Conservation (phyloP, 2,329 filamentous ascomycete genomes). For the Byssothecium circinans region DNA sequence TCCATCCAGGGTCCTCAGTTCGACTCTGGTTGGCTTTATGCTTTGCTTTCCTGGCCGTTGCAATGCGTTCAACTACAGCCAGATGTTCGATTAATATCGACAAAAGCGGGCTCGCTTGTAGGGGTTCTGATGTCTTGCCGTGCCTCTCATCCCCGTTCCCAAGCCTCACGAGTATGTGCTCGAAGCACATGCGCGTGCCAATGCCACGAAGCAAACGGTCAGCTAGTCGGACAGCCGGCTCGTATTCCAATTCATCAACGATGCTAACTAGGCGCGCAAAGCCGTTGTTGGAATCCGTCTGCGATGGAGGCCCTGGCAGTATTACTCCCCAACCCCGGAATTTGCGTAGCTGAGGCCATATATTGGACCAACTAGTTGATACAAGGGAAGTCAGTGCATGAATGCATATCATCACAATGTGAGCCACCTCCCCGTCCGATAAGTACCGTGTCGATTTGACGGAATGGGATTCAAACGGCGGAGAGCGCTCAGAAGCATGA, state of each 20-base stretch:
- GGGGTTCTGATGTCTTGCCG: not conserved
- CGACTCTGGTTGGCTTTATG: slow-evolving; percentile 15
- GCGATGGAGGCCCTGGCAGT: slow-evolving; percentile 21
- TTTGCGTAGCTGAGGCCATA: slow-evolving; percentile 43
- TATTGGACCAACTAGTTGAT: slow-evolving; percentile 31
- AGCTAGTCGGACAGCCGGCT: slow-evolving; percentile 54
- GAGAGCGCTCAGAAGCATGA: not conserved
- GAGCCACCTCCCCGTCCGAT: slow-evolving; percentile 41
- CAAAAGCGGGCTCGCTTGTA: slow-evolving; percentile 10
- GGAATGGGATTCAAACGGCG: not conserved
- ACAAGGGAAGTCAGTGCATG: slow-evolving; percentile 44
- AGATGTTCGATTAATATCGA: slow-evolving; percentile 30
- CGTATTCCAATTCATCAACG: slow-evolving; percentile 53
- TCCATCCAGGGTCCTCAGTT: slow-evolving; percentile 39
- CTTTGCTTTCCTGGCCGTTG: slow-evolving; percentile 23
- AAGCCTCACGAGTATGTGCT: slow-evolving; percentile 49
- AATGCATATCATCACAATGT: slow-evolving; percentile 46
- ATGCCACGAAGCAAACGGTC: slow-evolving; percentile 53
- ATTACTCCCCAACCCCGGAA: slow-evolving; percentile 42
- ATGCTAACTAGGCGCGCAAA: slow-evolving; percentile 35
- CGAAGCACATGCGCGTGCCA: slow-evolving; percentile 52
- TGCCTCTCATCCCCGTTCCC: not conserved
- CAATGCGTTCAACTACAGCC: slow-evolving; percentile 23
- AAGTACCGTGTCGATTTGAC: slow-evolving; percentile 22
- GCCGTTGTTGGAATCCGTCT: slow-evolving; percentile 20